phyloP scores from a whole-genome alignment of 2,329 filamentous ascomycete species.

The Teratosphaeriaceae sp. region DNA sequence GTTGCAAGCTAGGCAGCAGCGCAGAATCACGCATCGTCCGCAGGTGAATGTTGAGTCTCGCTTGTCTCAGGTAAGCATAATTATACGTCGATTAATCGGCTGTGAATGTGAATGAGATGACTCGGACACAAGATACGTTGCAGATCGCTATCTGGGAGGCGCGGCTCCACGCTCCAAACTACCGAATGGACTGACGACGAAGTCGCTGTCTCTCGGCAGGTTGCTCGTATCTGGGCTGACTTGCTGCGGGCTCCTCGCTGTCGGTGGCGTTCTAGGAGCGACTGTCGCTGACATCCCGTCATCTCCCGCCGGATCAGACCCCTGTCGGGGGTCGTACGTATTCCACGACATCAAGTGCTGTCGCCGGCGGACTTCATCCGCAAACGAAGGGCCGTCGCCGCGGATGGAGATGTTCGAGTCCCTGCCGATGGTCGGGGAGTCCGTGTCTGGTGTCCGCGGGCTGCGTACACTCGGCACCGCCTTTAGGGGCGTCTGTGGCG shows the following conservation, averaged over 20 bases:
- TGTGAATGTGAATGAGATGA: too few relatives aligned
- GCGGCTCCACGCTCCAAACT: slow-evolving; percentile 4
- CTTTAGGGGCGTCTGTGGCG: slow-evolving; percentile 2
- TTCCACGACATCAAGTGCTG: slow-evolving; percentile 22
- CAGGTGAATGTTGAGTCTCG: too few relatives aligned
- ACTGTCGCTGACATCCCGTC: slow-evolving; percentile 12
- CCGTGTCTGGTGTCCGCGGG: slow-evolving; percentile 6
- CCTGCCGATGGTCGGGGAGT: slow-evolving; percentile 19
- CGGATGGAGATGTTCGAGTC: neutral
- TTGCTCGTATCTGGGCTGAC: slow-evolving; percentile 10
- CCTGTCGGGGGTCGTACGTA: slow-evolving; percentile 13
- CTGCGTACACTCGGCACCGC: neutral
- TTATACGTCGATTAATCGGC: too few relatives aligned
- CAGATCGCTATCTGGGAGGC: neutral
- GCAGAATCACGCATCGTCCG: too few relatives aligned
- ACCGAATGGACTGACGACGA: slow-evolving; percentile 12
- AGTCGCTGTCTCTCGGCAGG: slow-evolving; percentile 7
- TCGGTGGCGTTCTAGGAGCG: slow-evolving; percentile 15
- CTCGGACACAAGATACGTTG: too few relatives aligned
- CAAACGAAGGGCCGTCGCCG: slow-evolving; percentile 4
- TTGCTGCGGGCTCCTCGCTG: slow-evolving; percentile 6
- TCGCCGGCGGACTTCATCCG: slow-evolving; percentile 13
- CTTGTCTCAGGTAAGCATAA: too few relatives aligned
- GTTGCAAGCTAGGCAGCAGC: too few relatives aligned
- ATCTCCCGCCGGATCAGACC: slow-evolving; percentile 4